Evolutionary conservation across 306 rosid species (phyloP).

Genomic region (Myrica gale): DNA sequence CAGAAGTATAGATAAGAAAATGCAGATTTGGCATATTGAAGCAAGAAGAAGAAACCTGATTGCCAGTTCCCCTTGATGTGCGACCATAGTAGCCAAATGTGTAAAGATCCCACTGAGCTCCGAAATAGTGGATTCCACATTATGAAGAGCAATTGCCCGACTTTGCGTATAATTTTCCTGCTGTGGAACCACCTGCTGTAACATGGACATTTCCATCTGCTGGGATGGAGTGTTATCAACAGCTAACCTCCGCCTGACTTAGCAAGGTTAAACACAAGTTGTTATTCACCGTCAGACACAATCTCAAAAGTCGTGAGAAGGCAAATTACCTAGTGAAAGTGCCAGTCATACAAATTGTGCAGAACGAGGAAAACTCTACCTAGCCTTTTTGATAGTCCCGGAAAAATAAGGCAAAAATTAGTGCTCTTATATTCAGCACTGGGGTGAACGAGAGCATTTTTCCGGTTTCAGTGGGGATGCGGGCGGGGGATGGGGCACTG

Average conservation of each 20-base stretch:
- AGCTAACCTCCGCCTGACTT: constrained; percentile 82
- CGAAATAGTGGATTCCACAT: constrained; percentile 90
- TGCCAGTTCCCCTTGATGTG: constrained; percentile 96
- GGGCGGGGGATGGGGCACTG: no score
- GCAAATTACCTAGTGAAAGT: not conserved
- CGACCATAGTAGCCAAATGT: constrained; percentile 95
- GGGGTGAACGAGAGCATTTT: not conserved
- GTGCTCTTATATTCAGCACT: not conserved
- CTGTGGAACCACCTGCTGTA: constrained; percentile 89
- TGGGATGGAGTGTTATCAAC: constrained; percentile 77
- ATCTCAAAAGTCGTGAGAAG: not conserved
- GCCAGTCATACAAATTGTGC: not conserved
- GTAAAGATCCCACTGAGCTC: constrained; percentile 94
- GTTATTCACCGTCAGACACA: constrained; percentile 19
- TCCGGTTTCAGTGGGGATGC: no score
- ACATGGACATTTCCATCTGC: constrained; percentile 95
- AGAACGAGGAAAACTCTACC: not conserved
- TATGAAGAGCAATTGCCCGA: constrained; percentile 78
- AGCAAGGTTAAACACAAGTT: constrained; percentile 35
- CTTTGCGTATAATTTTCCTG: constrained; percentile 70
- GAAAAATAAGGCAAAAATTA: not conserved
- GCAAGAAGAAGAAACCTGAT: constrained; percentile 65
- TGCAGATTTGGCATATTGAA: constrained; percentile 14
- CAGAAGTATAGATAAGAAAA: constrained; percentile 3
- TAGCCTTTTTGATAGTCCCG: not conserved